Conservation (phyloP, 1,139 yeast species). For the Candida sojae region DNA sequence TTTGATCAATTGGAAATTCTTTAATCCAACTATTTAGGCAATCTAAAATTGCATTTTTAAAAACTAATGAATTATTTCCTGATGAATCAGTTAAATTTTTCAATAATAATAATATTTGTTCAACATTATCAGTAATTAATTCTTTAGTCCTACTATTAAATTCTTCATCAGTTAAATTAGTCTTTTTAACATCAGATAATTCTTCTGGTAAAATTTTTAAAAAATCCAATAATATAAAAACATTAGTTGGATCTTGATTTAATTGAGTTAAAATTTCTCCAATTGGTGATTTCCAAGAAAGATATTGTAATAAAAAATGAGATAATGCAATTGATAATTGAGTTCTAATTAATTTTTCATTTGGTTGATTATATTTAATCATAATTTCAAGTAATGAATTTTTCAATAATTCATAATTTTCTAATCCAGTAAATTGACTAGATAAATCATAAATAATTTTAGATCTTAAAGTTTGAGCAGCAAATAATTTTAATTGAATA, state of each 20-base stretch:
- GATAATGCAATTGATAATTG: conserved; percentile 83
- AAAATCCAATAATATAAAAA: conserved; percentile 60
- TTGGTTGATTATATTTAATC: conserved; percentile 42
- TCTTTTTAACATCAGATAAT: conserved; percentile 71
- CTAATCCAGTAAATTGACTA: conserved; percentile 61
- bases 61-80: conserved; percentile 14
- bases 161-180: conserved; percentile 82
- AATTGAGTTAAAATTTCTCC: conserved; percentile 62
- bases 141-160: conserved; percentile 63
- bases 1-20: conserved; percentile 73
- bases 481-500: conserved; percentile 69
- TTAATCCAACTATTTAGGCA: conserved; percentile 89
- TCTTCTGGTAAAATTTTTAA: conserved; percentile 91
- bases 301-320: conserved; percentile 75
- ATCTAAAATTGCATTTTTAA: conserved; percentile 54
- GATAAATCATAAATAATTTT: conserved; percentile 81
- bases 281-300: conserved; percentile 72
- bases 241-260: conserved; percentile 25
- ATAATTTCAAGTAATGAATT: conserved; percentile 62
- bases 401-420: conserved; percentile 55
- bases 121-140: conserved; percentile 67
- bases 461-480: conserved; percentile 87
- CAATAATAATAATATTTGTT: conserved; percentile 63
- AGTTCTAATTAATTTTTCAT: conserved; percentile 63
- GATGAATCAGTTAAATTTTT: conserved; percentile 45